Base-by-base conservation (phyloP, 495 filamentous ascomycete species). In the Penicillium robsamsonii region DNA sequence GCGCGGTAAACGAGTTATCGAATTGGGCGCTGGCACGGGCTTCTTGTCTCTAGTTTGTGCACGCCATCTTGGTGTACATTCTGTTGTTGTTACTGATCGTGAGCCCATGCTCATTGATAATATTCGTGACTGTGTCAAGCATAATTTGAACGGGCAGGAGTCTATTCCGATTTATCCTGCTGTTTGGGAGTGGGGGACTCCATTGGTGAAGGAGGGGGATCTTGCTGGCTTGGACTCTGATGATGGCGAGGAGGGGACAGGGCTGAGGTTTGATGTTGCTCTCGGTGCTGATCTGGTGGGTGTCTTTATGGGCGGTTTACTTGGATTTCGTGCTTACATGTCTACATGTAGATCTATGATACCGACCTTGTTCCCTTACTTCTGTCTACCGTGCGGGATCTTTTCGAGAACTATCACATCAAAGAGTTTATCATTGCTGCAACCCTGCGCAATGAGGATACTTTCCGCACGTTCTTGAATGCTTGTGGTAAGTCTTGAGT, bases 21-120 rank as follows among this genome's bases (percentile, higher is more conserved):
- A 97, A 65, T 78, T 97, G 13, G 93, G 94, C 4, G 85, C 90
- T 1, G 93, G 93, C 0, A 96, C 93, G 0, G 93, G 93, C 0
- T 88, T 96, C 57, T 70, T 96, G 5, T 87, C 89, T 0, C 81
- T 97, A 9, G 74, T 96, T 17, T 94, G 88, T 59, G 88, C 88
- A 3, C 89, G 87, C 59, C 75, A 88, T 64, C 79, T 96, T 0
- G 75, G 70, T n/a, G 80, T 87, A 2, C 70, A 66, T 3, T 75
- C 80, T 37, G 83, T 92, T 44, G 74, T 90, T 9, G 82, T 86
- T 5, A 96, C 92, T 0, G 93, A 97, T 65, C 91, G 91, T 0
- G 91, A 92, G 45, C 82, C 79, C 20, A 80, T 80, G 31, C 81
- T 96, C 13, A 78, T 95, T 43, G 81, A 85, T 62, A 79, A 82